A percentile compares a stretch with the other conserved stretches of the same genome.
Evolutionary conservation across 805 yeast genomes (phyloP).

Genomic region (Candida schatavii): DNA sequence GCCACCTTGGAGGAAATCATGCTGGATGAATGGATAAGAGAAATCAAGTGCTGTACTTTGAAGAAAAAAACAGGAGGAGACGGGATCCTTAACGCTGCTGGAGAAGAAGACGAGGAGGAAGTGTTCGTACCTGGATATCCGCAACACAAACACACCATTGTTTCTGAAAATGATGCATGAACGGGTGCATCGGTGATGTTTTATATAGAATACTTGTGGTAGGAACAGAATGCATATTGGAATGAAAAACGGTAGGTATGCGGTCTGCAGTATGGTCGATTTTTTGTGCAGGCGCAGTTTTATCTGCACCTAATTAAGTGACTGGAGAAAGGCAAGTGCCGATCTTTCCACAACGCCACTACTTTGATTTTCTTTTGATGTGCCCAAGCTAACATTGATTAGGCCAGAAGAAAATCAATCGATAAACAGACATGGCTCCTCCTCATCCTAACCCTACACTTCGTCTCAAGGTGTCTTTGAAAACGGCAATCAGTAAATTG

Average conservation of each 20-base stretch:
- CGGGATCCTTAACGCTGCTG: slow-evolving; percentile 15
- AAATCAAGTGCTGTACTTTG: slow-evolving; percentile 60
- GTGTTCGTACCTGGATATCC: slow-evolving; percentile 35
- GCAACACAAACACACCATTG: slow-evolving; percentile 39
- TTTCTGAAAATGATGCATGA: slow-evolving; percentile 17
- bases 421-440: slow-evolving; percentile 5
- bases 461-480: slow-evolving; percentile 43
- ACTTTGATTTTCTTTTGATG: background rate
- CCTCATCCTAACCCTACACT: slow-evolving; percentile 26
- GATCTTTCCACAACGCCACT: background rate
- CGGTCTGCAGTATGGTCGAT: too few relatives aligned
- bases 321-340: too few relatives aligned
- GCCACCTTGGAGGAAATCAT: slow-evolving; percentile 67
- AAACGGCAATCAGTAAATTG: slow-evolving; percentile 70
- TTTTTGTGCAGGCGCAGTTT: too few relatives aligned
- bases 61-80: slow-evolving; percentile 19
- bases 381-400: background rate
- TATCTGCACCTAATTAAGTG: too few relatives aligned
- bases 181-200: too few relatives aligned
- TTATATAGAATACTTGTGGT: too few relatives aligned
- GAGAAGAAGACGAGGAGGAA: slow-evolving; percentile 39
- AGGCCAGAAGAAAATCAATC: background rate
- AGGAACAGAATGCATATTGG: too few relatives aligned
- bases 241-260: too few relatives aligned
- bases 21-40: slow-evolving; percentile 67